A percentile compares a stretch with the other conserved stretches of the same genome.
Conservation (phyloP, 768 basidiomycete species). For the Tephrocybe rancida region DNA sequence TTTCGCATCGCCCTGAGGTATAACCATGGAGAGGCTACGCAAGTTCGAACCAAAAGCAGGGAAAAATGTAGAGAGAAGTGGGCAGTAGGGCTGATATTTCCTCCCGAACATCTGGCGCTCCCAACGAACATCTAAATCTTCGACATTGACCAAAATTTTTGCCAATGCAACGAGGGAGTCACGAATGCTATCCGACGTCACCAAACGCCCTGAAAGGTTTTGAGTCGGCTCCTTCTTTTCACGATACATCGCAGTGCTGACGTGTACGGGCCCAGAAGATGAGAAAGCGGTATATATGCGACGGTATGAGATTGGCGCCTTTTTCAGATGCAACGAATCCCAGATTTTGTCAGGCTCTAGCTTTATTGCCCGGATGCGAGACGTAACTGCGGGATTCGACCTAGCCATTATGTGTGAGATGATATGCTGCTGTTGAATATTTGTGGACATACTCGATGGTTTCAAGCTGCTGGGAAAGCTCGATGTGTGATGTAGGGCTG, state of each 20-base stretch:
- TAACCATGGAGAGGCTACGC: background rate
- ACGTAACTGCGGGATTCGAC: background rate
- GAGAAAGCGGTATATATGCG: background rate
- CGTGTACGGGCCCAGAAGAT: background rate
- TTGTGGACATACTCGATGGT: background rate
- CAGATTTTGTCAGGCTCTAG: constrained; percentile 1
- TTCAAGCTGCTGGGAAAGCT: background rate
- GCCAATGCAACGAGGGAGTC: background rate
- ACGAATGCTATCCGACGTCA: background rate
- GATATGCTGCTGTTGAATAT: background rate
- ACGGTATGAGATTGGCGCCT: background rate
- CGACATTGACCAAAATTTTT: background rate
- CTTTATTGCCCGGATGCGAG: background rate
- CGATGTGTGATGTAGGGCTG: background rate
- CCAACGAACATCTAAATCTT: background rate
- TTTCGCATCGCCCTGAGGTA: background rate
- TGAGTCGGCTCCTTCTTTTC: background rate
- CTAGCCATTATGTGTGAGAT: background rate
- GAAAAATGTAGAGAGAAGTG: background rate
- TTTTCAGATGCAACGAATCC: background rate
- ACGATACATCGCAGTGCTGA: background rate
- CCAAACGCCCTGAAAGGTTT: background rate
- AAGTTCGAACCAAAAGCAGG: background rate
- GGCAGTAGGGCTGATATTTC: background rate
- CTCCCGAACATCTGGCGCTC: background rate